Percentiles rank a stretch among this genome's conserved stretches.
Conservation (phyloP, 371 early-diverging fungal species). For the Rhizopus delemar region DNA sequence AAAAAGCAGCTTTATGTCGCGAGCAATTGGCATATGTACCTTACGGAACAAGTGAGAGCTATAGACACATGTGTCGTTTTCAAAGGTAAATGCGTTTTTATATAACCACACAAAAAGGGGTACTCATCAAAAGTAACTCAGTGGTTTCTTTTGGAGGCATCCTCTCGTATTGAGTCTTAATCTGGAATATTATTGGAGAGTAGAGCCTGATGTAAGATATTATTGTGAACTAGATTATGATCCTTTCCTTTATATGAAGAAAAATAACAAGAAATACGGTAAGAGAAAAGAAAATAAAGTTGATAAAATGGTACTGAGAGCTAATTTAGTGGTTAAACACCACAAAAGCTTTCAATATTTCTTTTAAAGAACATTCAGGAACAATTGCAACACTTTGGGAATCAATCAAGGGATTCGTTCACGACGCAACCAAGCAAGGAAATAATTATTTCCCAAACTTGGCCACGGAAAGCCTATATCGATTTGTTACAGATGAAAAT, state of each 20-base stretch:
- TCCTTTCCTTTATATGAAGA: slow-evolving; percentile 77
- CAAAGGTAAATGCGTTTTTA: slow-evolving; percentile 28
- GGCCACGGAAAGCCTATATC: slow-evolving; percentile 27
- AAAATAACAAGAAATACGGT: slow-evolving; percentile 78
- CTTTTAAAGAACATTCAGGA: slow-evolving; percentile 66
- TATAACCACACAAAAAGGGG: not conserved
- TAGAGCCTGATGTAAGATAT: slow-evolving; percentile 83
- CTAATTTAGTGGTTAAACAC: no score
- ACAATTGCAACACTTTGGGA: slow-evolving; percentile 80
- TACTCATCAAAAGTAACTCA: slow-evolving; percentile 14
- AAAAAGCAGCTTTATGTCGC: slow-evolving; percentile 56
- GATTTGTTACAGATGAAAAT: slow-evolving; percentile 27
- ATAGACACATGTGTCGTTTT: slow-evolving; percentile 94
- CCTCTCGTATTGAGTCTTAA: slow-evolving; percentile 64
- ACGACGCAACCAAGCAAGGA: slow-evolving; percentile 18
- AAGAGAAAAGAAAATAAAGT: slow-evolving; percentile 5
- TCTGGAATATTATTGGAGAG: slow-evolving; percentile 82
- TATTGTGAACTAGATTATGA: slow-evolving; percentile 81
- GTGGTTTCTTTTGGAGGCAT: slow-evolving; percentile 82
- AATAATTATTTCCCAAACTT: slow-evolving; percentile 26
- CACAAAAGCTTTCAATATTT: slow-evolving; percentile 60
- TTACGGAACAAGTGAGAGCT: slow-evolving; percentile 83
- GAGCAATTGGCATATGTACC: slow-evolving; percentile 64
- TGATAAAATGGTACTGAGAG: not conserved
- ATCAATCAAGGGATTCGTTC: slow-evolving; percentile 42